Evolutionary conservation across 129 eudicot species (phyloP).

Genomic region (Centaurea solstitialis): DNA sequence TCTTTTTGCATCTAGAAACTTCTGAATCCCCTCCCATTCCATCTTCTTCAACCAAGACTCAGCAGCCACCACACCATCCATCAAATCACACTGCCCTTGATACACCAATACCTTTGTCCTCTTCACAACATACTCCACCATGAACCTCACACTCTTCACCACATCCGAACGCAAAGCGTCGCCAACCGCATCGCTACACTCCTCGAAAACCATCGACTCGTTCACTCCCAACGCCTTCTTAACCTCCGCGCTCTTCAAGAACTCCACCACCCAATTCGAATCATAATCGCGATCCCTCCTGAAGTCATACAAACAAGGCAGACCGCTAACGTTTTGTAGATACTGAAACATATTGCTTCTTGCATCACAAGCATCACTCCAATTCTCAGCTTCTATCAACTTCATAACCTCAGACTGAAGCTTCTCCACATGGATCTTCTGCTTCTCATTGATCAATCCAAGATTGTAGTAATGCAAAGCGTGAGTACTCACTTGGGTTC

Average conservation of each 20-base stretch:
- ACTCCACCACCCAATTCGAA: conserved; percentile 45
- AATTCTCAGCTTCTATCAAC: conserved; percentile 34
- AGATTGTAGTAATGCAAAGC: conserved; percentile 60
- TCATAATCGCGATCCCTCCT: conserved; percentile 57
- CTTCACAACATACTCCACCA: conserved; percentile 79
- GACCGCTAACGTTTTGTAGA: conserved; percentile 56
- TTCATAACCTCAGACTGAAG: conserved; percentile 48
- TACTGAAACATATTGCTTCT: conserved; percentile 37
- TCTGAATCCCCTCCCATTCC: conserved; percentile 65
- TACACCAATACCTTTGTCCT: conserved; percentile 66
- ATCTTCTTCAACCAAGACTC: conserved; percentile 79
- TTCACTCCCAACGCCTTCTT: conserved; percentile 64
- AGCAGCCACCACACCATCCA: conserved; percentile 79
- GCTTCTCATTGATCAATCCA: conserved; percentile 78
- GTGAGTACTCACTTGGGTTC: conserved; percentile 71
- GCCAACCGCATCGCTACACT: conserved; percentile 64
- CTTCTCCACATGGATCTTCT: conserved; percentile 54
- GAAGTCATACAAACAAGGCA: conserved; percentile 76
- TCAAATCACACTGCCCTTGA: conserved; percentile 86
- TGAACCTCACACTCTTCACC: conserved; percentile 88
- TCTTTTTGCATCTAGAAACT: conserved; percentile 67
- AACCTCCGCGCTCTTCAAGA: conserved; percentile 49
- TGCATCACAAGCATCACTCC: conserved; percentile 70
- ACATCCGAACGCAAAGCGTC: conserved; percentile 59
- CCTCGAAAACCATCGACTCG: conserved; percentile 51